A percentile compares a stretch with the other conserved stretches of the same genome.
phyloP scores from a whole-genome alignment of 306 rosid species.

The Pachyrhizus erosus region DNA sequence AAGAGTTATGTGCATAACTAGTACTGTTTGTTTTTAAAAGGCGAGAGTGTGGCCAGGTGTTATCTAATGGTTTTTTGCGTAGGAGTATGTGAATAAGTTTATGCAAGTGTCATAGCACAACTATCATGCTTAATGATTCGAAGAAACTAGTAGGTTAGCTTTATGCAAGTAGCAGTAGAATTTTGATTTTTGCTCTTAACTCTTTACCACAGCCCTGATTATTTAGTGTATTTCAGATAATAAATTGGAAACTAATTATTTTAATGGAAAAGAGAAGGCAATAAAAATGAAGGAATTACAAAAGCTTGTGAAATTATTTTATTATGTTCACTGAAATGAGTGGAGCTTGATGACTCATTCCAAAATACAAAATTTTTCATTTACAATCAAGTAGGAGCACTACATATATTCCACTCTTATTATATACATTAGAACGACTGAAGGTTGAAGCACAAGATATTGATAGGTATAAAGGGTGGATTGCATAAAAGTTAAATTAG shows the following conservation, averaged over 20 bases:
- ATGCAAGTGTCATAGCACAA: not conserved
- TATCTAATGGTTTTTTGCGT: not conserved
- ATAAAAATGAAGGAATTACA: not conserved
- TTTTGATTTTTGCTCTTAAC: not conserved
- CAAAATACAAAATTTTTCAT: not conserved
- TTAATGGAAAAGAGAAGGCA: not conserved
- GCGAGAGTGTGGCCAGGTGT: not conserved
- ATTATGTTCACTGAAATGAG: conserved; percentile 1
- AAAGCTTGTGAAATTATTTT: not conserved
- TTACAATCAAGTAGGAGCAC: conserved; percentile 1
- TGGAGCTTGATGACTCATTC: conserved; percentile 1
- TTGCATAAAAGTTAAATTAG: not conserved
- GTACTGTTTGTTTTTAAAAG: not conserved
- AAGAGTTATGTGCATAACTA: not conserved
- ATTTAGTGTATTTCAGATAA: not conserved
- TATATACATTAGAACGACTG: not conserved
- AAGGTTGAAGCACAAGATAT: not conserved
- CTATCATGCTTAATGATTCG: not conserved
- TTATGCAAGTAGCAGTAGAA: not conserved
- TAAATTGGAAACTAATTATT: not conserved
- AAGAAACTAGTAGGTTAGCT: conserved; percentile 7
- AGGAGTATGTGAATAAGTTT: not conserved
- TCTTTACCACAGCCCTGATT: not conserved
- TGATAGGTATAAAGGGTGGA: not conserved
- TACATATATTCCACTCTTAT: not conserved